Evolutionary conservation across 441 rosid species (phyloP), one percentile per base, ranked within the genome.

Genomic region (Gossypium gossypioides): DNA sequence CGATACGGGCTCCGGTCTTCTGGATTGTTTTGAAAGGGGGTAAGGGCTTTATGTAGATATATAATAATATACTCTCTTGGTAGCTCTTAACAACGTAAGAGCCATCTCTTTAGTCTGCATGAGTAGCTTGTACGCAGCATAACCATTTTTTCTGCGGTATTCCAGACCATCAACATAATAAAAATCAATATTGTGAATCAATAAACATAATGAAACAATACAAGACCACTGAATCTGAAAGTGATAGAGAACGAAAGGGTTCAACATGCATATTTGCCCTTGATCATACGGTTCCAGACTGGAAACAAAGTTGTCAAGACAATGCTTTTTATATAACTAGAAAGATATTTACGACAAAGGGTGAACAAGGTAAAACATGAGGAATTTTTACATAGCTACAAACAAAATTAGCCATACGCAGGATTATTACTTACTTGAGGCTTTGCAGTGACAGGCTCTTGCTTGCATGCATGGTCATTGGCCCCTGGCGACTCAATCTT

Each of bases 141-240:
- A 83, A 77, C 94, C 94, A 87, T 77, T 84, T 89, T 75, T 79
- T 89, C 91, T 87, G 88, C 80, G 32, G 58, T 55, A 76, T 50
- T 52, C 50, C 46, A 1, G 25, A 69, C 24, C 56, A 73, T 40
- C 64, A 70, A 58, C 22, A 73, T n/a, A 44, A 18, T 13, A 19
- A 4, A 9, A n/a, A 15, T 21, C 32, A 40, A 19, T n/a, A 69
- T 19, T 4, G 29, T 40, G 52, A 63, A 40, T 10, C 52, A 3
- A 40, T 6, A 40, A 19, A 63, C 12, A 63, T 40, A 24, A 37
- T 37, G 50, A 62, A 34, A 3, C 48, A 18, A 3, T 37, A 37
- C 50, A 40, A n/a, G 27, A 12, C 8, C 25, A 18, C 15, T 18
- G 29, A 37, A 37, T 19, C 19, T 5, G 32, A 16, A 34, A 62